Evolutionary conservation across 2,329 filamentous ascomycete species (phyloP).

Genomic region (Phaeosphaeria sp.): DNA sequence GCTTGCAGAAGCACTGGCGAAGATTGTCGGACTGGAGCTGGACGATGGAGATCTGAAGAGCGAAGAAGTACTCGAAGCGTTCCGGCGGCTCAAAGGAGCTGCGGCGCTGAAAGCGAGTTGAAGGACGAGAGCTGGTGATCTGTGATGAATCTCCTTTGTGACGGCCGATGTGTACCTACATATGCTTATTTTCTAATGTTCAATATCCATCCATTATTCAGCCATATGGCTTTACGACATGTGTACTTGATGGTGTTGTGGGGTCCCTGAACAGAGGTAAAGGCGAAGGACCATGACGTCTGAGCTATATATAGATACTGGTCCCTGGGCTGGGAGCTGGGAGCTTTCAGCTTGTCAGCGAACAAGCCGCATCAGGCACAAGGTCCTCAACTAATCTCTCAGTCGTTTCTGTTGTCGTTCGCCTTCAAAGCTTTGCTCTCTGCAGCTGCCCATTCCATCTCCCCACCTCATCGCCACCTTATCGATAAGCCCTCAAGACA

Average conservation of each 20-base stretch:
- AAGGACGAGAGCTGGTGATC: background rate
- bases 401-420: background rate
- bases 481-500: slow-evolving; percentile 26
- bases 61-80: slow-evolving; percentile 23
- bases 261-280: background rate
- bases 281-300: slow-evolving; percentile 8
- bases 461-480: slow-evolving; percentile 28
- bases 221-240: no score
- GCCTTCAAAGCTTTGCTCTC: background rate
- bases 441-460: no score
- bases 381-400: background rate
- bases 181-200: background rate
- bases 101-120: background rate
- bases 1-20: slow-evolving; percentile 33
- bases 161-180: background rate
- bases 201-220: background rate
- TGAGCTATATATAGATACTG: slow-evolving; percentile 15
- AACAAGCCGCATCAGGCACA: background rate
- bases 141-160: background rate
- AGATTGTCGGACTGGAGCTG: slow-evolving; percentile 32
- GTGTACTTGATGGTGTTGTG: background rate
- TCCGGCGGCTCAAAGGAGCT: slow-evolving; percentile 10
- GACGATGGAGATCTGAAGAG: slow-evolving; percentile 27
- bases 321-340: slow-evolving; percentile 5
- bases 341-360: background rate